Evolutionary conservation across 2,329 filamentous ascomycete species (phyloP), one percentile per base, ranked within the genome.

Genomic region (Cadophora sp.): DNA sequence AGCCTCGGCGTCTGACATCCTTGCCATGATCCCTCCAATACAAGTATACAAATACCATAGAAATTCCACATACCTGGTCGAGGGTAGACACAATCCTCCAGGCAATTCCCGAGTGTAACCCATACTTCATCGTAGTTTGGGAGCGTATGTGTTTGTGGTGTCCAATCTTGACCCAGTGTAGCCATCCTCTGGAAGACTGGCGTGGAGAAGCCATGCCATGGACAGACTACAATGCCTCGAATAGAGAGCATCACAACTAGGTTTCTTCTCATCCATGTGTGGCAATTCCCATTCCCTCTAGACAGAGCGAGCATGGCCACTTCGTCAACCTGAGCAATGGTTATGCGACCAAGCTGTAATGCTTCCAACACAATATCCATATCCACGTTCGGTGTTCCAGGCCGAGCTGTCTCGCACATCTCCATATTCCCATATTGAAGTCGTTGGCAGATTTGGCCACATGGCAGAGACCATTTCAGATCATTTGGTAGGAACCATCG

Each of bases 1-100:
- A 60, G 58, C 41, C 58, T 60, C 58, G 43, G 55, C 27, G 20
- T 43, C 18, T 45, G 20, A 41, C 24, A 53, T 33, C 50, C 50
- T 24, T 53, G 50, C 50, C 24, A 18, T 11, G 24, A 53, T 53
- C 27, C 24, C 27, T 16, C 18, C 24, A 16, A 30, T 24, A 24
- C 50, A 33, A 53, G 8, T 53, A 6, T 33, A 8, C 5, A 39
- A 39, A 39, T 27, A 24, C 14, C 33, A 53, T 27, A 53, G 27
- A 53, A 53, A 53, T 33, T n/a, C 50, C 50, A 53, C 50, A 18
- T 53, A 53, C 50, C 27, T 53, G 27, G 27, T 30, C 27, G 3
- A 30, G 6, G 27, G 6, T 30, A 6, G 27, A 30, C 3, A 3
- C 27, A 30, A 30, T 53, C 24, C 24, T 53, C 14, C 13, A 8